Base-by-base conservation (phyloP, 768 basidiomycete species). In the Rhizopogon rudus region DNA sequence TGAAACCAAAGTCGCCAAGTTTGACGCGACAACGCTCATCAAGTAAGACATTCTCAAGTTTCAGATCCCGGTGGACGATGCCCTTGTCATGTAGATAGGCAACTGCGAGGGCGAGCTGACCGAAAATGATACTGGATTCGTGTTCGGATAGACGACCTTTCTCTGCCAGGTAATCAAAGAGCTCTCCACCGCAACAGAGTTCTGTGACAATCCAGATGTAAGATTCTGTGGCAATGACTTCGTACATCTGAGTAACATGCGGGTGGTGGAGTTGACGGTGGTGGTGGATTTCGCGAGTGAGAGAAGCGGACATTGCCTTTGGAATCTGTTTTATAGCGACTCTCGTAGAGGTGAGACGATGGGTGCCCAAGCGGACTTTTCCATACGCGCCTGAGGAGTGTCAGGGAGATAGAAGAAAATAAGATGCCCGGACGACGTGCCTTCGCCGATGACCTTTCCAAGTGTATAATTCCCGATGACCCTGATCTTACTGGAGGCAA, bases 261-360 rank as follows among this genome's bases (percentile, higher is more conserved):
- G 93, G 93, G 65, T 98, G 96, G 67, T 97, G 97, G 12, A 99
- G 82, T 48, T 93, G 90, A 50, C 96, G 89, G 73, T 99, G 96
- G 65, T 99, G 97, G 66, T 99, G 96, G 53, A 99, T 97, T 74
- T 99, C 96, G 60, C 96, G 84, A 28, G 97, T 99, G 40, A 99
- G 80, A 16, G 89, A 81, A 6, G 94, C 82, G 33, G 95, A 92
- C 78, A 93, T 83, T 55, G 86, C 83, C 71, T 98, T 98, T 39
- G 96, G 93, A 60, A 98, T 96, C 72, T 98, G 95, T 75, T 99
- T 99, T 75, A 99, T 88, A 53, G 96, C 96, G 62, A 96, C 95
- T 51, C 93, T 84, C 44, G 87, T 87, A 6, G 88, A 89, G 2
- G 95, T 94, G 45, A 98, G 78, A 56, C 95, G 88, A 69, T 99